Conservation (phyloP, 345 rosid genomes). For the Populus deltoides region DNA sequence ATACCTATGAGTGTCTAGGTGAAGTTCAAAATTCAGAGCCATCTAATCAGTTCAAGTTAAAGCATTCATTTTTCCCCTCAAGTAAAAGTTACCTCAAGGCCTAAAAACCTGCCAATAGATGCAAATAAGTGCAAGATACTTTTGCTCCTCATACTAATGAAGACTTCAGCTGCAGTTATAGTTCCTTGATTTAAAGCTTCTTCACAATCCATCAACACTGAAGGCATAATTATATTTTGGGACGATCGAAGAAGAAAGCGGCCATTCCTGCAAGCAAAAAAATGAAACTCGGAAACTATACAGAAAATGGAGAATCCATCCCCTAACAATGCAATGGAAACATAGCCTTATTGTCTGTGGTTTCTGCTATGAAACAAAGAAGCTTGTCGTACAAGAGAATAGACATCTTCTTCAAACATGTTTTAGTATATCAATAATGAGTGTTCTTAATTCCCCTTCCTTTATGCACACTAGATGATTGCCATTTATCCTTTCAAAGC, state of each 20-base stretch:
- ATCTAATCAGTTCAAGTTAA: neutral
- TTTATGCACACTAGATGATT: neutral
- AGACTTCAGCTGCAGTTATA: slow-evolving; percentile 71
- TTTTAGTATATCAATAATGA: neutral
- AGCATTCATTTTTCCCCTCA: neutral
- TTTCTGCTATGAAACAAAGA: neutral
- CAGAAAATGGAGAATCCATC: neutral
- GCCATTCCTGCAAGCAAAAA: slow-evolving; percentile 68
- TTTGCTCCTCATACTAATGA: slow-evolving; percentile 78
- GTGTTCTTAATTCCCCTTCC: neutral
- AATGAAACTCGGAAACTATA: slow-evolving; percentile 11
- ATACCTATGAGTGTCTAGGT: neutral
- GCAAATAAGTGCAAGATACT: slow-evolving; percentile 85
- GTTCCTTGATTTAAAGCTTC: slow-evolving; percentile 93
- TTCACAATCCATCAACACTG: slow-evolving; percentile 67
- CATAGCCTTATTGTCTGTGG: neutral
- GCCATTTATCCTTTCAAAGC: neutral
- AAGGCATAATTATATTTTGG: slow-evolving; percentile 55
- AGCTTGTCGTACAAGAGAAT: neutral
- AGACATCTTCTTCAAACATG: neutral
- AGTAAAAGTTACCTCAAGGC: slow-evolving; percentile 65
- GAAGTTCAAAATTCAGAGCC: neutral
- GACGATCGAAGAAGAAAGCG: slow-evolving; percentile 75
- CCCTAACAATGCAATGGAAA: neutral
- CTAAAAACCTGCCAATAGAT: slow-evolving; percentile 83